phyloP scores from a whole-genome alignment of 1,284 basidiomycete genomes.

The Malassezia sp. region DNA sequence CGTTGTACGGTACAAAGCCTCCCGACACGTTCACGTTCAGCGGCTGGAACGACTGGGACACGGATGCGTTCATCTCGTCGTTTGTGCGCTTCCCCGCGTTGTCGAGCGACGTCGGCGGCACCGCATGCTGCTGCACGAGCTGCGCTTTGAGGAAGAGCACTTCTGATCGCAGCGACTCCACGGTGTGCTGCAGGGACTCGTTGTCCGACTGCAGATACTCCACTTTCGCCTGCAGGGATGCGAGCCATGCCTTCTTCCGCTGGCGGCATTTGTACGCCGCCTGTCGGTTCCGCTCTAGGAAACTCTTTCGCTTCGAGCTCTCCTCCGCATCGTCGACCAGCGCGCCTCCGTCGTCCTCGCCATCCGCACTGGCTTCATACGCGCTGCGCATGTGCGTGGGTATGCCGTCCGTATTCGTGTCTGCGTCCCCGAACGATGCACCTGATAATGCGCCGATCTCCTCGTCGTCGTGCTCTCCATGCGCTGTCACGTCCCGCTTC shows the following conservation, averaged over 20 bases:
- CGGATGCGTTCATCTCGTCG: neutral
- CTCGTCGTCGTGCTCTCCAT: no score
- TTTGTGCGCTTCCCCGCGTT: neutral
- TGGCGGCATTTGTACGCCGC: constrained; percentile 97
- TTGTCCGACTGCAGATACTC: constrained; percentile 83
- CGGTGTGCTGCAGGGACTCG: constrained; percentile 63
- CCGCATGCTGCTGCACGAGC: constrained; percentile 20
- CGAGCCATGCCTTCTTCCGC: constrained; percentile 94
- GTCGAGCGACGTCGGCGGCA: neutral
- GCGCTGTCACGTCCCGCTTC: no score
- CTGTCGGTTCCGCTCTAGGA: constrained; percentile 43
- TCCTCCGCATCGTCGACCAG: constrained; percentile 44
- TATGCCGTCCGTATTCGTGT: no score
- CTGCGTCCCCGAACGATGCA: no score
- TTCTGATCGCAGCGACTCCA: constrained; percentile 52
- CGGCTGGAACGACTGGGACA: neutral
- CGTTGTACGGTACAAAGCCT: neutral
- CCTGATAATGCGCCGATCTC: no score
- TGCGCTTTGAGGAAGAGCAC: constrained; percentile 46
- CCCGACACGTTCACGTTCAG: neutral
- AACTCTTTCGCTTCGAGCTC: constrained; percentile 39
- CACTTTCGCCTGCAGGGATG: constrained; percentile 81
- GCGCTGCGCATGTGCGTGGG: no score
- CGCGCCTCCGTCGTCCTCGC: constrained; percentile 30
- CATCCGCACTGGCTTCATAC: no score